These are phyloP conservation scores for Euphorbia schlechtendalii DNA, from an alignment of 441 rosid genomes.

Conservation along the genomic window DNA sequence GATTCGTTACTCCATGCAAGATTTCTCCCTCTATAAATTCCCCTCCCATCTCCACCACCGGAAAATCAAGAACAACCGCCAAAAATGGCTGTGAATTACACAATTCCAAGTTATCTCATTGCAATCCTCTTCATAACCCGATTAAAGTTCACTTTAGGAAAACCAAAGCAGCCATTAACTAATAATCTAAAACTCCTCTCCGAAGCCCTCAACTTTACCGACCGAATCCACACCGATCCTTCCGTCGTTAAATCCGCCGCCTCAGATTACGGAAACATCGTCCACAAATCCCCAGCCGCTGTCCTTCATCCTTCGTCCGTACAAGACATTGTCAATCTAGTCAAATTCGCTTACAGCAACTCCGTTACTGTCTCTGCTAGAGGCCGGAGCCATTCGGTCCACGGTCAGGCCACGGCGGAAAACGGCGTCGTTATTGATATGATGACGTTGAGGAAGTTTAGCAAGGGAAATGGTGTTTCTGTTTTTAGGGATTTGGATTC, in stretches of 20 bases:
- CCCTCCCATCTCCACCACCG: not conserved
- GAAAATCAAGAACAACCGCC: not conserved
- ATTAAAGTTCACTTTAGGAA: constrained; percentile 24
- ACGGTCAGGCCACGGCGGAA: constrained; percentile 69
- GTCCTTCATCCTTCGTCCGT: constrained; percentile 58
- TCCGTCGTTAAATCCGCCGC: constrained; percentile 44
- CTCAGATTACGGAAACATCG: constrained; percentile 60
- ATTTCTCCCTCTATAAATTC: too few species aligned
- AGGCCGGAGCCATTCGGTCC: constrained; percentile 69
- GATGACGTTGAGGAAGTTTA: constrained; percentile 34
- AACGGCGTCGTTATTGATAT: constrained; percentile 76
- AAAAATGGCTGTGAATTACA: constrained; percentile 27
- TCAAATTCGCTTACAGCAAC: constrained; percentile 35
- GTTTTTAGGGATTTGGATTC: constrained; percentile 15
- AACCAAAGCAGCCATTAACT: constrained; percentile 22
- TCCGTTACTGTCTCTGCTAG: constrained; percentile 62
- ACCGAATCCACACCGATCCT: constrained; percentile 37
- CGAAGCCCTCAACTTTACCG: constrained; percentile 17
- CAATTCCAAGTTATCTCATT: constrained; percentile 22
- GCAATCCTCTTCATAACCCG: constrained; percentile 28
- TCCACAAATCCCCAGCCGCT: constrained; percentile 43
- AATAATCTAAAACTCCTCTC: constrained; percentile 10
- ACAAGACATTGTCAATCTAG: constrained; percentile 42
- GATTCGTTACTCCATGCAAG: too few species aligned
- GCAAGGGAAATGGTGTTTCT: constrained; percentile 24